Evolutionary conservation across 2,329 filamentous ascomycete genomes (phyloP).

Genomic region (Fusarium verticillioides): DNA sequence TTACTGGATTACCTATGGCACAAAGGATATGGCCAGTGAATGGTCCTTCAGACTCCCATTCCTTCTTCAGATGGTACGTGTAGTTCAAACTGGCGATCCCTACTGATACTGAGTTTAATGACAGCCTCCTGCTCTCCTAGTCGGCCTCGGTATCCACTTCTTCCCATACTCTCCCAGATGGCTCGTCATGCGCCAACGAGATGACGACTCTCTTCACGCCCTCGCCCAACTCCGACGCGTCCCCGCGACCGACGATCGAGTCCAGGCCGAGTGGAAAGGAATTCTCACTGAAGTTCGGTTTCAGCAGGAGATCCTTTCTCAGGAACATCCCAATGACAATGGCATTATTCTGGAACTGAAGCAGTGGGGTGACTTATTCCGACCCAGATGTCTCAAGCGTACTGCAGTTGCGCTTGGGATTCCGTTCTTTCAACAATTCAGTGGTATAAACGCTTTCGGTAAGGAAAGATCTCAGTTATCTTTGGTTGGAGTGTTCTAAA

Average conservation of each 20-base stretch:
- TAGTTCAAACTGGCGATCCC: too few species aligned
- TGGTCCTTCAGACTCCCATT: slow-evolving; percentile 57
- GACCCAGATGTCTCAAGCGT: not conserved
- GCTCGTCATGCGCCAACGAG: slow-evolving; percentile 52
- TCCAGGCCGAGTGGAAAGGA: slow-evolving; percentile 60
- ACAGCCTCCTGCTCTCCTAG: slow-evolving; percentile 53
- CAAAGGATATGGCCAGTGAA: slow-evolving; percentile 54
- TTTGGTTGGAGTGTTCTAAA: not conserved
- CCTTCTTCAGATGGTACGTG: slow-evolving; percentile 28
- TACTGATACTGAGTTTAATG: rapidly evolving
- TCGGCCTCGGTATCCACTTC: slow-evolving; percentile 54
- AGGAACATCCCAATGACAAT: not conserved
- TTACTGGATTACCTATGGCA: slow-evolving; percentile 66
- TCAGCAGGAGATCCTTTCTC: slow-evolving; percentile 47
- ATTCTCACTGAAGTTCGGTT: slow-evolving; percentile 62
- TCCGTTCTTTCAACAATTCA: slow-evolving; percentile 37
- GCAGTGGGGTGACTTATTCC: slow-evolving; percentile 9
- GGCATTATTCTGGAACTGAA: not conserved
- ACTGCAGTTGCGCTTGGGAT: slow-evolving; percentile 19
- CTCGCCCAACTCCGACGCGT: slow-evolving; percentile 55
- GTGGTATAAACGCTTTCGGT: slow-evolving; percentile 1
- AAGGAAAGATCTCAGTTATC: not conserved
- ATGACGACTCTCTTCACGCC: slow-evolving; percentile 52
- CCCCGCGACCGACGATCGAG: slow-evolving; percentile 54
- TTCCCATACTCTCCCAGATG: slow-evolving; percentile 61